phyloP scores from a whole-genome alignment of 2,329 filamentous ascomycete species.

The Parasarocladium wereldwijsianum region DNA sequence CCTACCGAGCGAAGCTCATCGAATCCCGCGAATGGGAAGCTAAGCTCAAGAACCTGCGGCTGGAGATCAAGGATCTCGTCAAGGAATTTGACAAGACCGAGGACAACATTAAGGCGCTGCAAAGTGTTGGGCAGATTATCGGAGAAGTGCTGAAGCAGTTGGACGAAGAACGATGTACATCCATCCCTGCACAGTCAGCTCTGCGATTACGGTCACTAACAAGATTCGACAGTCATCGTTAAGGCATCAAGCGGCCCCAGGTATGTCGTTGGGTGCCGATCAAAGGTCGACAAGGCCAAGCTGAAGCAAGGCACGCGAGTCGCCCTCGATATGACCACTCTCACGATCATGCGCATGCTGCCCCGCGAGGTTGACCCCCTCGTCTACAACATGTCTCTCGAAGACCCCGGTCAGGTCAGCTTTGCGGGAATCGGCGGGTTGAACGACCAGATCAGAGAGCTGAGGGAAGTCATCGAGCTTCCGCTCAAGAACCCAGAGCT shows the following conservation, averaged over 20 bases:
- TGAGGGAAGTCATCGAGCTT: slow-evolving; percentile 94
- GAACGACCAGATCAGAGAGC: slow-evolving; percentile 95
- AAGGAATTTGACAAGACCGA: slow-evolving; percentile 94
- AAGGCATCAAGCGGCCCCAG: slow-evolving; percentile 94
- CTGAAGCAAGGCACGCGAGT: slow-evolving; percentile 97
- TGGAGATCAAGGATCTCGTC: slow-evolving; percentile 92
- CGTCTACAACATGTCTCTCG: slow-evolving; percentile 99
- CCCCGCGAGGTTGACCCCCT: slow-evolving; percentile 95
- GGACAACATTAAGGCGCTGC: slow-evolving; percentile 97
- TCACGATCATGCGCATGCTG: slow-evolving; percentile 99
- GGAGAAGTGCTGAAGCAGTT: slow-evolving; percentile 98
- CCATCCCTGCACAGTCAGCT: slow-evolving; percentile 1
- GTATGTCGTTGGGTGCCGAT: slow-evolving; percentile 96
- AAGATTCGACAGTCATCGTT: slow-evolving; percentile 60
- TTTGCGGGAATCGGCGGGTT: slow-evolving; percentile 95
- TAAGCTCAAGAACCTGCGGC: slow-evolving; percentile 83
- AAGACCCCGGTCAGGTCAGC: slow-evolving; percentile 94
- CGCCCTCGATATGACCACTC: slow-evolving; percentile 96
- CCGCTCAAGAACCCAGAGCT: slow-evolving; percentile 98
- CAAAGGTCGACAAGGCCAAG: slow-evolving; percentile 94
- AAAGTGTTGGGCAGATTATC: slow-evolving; percentile 98
- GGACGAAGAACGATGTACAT: slow-evolving; percentile 90
- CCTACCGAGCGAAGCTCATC: slow-evolving; percentile 69
- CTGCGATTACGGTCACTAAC: neutral
- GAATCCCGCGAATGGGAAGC: slow-evolving; percentile 98